Evolutionary conservation across 202 grass and related monocot species (phyloP), one percentile per base, ranked within the genome.

Genomic region (Saccharum hybrid): DNA sequence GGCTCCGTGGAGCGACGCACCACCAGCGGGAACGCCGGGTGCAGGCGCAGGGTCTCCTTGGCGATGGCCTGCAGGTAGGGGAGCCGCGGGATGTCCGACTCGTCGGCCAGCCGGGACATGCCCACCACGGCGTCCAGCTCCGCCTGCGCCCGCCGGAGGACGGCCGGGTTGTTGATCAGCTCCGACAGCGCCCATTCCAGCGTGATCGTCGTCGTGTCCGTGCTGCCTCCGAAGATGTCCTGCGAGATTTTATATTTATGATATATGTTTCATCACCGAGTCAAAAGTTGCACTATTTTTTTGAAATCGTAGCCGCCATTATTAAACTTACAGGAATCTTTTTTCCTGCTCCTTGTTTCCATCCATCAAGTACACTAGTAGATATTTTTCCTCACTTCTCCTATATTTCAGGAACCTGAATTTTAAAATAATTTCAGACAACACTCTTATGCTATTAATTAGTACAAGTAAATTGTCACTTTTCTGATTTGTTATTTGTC

Each of bases 171-270:
- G 90, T 97, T 91, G 86, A 97, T 92, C 51, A 97, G 81, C 83
- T 97, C 92, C 28, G 94, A 88, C 3, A 97, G 23, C 9, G 90
- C 90, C 94, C 94, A 97, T 71, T 94, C 94, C 2, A 97, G 41
- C 3, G 91, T 97, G 45, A 92, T 86, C 43, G 94, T 26, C 62
- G 94, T 88, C 43, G 94, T 92, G 86, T 94, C 91, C 12, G 91
- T 92, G n/a, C 94, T 90, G 4, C 90, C 94, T 8, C 66, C 88
- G 57, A 92, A 94, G 83, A 94, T 86, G 83, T 97, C 94, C 94
- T 90, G 49, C 5, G 0, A 51, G 5, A 51, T 16, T 51, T 51
- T 51, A 14, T 49, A 49, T 49, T n/a, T n/a, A n/a, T n/a, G n/a
- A 5, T 49, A 15, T 16, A 1, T n/a, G n/a, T 43, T 43, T 43